Base-by-base conservation (phyloP, 2,329 filamentous ascomycete species). In the Diaporthe destruens region DNA sequence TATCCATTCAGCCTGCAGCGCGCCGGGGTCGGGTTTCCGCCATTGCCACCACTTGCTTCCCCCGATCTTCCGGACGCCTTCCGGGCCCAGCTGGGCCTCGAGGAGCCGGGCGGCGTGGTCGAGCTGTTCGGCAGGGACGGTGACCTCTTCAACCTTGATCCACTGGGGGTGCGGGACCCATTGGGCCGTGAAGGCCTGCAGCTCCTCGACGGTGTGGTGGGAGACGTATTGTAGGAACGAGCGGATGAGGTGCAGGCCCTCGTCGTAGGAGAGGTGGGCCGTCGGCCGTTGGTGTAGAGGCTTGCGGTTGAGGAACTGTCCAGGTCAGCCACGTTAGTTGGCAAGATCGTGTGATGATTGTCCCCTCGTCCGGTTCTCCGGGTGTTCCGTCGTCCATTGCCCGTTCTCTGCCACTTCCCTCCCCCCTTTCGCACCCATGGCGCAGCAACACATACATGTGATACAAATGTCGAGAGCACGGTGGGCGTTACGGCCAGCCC, bases 1-100 rank as follows among this genome's bases (percentile, higher is more conserved):
- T 76, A 99, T 94, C 96, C 95, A 98, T 80, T 99, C 96, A 0
- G 93, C 95, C 78, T 91, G 90, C 36, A 98, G 84, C 0, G 90
- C 86, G 59, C 84, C 87, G 34, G 90, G 87, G 6, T 89, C 89
- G 69, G 71, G 71, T 49, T 90, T 89, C 68, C 94, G 89, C 95
- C 95, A 98, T 82, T 94, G 90, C 96, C 96, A 95, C 96, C 96
- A 95, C 74, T 91, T 89, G 78, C 89, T 87, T 3, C 96, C 96
- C 53, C 96, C 96, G 56, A 97, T 91, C 75, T 89, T 88, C 67
- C 89, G 87, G 75, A 95, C 87, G 3, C 95, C 96, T 34, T 92
- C 89, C 0, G 88, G 86, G 0, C 95, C 95, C n/a, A 98, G 86
- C 81, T 98, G 92, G 2, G 88, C 85, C 68, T 90, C 87, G 23